Percentiles rank a stretch among this genome's conserved stretches.
phyloP scores from a whole-genome alignment of 306 rosid species.

The Boehmeria nivea region DNA sequence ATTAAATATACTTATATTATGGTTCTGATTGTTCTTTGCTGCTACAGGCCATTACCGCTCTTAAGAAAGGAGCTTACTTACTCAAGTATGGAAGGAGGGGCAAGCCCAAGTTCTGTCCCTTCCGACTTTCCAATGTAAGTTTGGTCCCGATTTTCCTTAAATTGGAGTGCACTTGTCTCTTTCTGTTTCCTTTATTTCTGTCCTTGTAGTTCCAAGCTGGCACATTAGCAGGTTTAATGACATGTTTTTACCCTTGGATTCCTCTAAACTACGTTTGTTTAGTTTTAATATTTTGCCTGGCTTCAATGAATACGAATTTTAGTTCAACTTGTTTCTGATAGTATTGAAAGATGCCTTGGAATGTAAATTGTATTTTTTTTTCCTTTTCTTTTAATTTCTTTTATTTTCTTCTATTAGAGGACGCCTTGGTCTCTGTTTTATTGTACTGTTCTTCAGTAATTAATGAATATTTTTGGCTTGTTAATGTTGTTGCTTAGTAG shows the following conservation, averaged over 20 bases:
- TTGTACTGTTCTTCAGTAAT: background rate
- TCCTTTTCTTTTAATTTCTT: too few species aligned
- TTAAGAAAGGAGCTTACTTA: slow-evolving; percentile 92
- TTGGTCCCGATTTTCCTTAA: slow-evolving; percentile 19
- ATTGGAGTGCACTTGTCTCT: slow-evolving; percentile 14
- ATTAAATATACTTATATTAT: background rate
- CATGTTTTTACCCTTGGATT: background rate
- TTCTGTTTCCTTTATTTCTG: background rate
- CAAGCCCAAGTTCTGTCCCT: slow-evolving; percentile 93
- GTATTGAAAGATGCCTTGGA: too few species aligned
- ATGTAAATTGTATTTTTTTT: too few species aligned
- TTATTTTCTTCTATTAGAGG: background rate
- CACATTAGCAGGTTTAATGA: background rate
- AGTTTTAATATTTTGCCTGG: too few species aligned
- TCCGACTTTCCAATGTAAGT: slow-evolving; percentile 94
- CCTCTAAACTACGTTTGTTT: too few species aligned
- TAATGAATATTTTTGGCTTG: background rate
- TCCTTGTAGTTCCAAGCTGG: slow-evolving; percentile 6
- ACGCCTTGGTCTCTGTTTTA: too few species aligned
- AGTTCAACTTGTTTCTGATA: too few species aligned
- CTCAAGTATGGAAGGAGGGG: slow-evolving; percentile 99
- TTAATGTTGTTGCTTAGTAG: background rate
- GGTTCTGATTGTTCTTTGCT: slow-evolving; percentile 28
- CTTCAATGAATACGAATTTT: too few species aligned
- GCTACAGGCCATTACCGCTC: slow-evolving; percentile 87